Conservation (phyloP, 2,329 filamentous ascomycete species). For the Stagonosporopsis tanaceti region DNA sequence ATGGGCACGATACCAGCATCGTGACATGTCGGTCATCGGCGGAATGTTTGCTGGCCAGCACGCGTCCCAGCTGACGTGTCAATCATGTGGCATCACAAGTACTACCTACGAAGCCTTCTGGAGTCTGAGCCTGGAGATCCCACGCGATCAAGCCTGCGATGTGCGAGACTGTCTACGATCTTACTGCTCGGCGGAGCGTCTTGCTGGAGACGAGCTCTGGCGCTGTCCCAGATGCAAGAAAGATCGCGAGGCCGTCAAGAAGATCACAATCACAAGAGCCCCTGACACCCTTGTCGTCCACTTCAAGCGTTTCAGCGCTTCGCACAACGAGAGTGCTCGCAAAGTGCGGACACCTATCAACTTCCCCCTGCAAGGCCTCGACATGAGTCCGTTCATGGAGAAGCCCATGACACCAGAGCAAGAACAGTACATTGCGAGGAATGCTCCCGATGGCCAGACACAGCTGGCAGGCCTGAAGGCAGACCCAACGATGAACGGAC, state of each 20-base stretch:
- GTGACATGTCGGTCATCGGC: constrained; percentile 78
- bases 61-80: constrained; percentile 67
- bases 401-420: constrained; percentile 52
- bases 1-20: constrained; percentile 75
- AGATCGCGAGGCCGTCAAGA: constrained; percentile 72
- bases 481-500: constrained; percentile 57
- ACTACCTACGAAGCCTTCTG: constrained; percentile 76
- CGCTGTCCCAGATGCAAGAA: constrained; percentile 78
- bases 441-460: constrained; percentile 34
- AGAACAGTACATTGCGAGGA: constrained; percentile 47
- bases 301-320: constrained; percentile 74
- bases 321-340: constrained; percentile 62
- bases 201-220: constrained; percentile 73
- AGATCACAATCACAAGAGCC: constrained; percentile 77
- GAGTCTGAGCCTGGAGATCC: constrained; percentile 74
- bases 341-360: constrained; percentile 77
- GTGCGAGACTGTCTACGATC: constrained; percentile 74
- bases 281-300: constrained; percentile 81
- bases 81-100: constrained; percentile 67
- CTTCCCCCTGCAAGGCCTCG: constrained; percentile 77
- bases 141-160: constrained; percentile 65
- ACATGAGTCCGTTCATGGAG: constrained; percentile 68
- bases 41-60: constrained; percentile 80
- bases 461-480: constrained; percentile 47
- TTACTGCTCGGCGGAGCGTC: constrained; percentile 72